A percentile compares a stretch with the other conserved stretches of the same genome.
These are phyloP conservation scores for Stenocarpella maydis DNA, from an alignment of 2,329 filamentous ascomycete species.

Conservation along the genomic window DNA sequence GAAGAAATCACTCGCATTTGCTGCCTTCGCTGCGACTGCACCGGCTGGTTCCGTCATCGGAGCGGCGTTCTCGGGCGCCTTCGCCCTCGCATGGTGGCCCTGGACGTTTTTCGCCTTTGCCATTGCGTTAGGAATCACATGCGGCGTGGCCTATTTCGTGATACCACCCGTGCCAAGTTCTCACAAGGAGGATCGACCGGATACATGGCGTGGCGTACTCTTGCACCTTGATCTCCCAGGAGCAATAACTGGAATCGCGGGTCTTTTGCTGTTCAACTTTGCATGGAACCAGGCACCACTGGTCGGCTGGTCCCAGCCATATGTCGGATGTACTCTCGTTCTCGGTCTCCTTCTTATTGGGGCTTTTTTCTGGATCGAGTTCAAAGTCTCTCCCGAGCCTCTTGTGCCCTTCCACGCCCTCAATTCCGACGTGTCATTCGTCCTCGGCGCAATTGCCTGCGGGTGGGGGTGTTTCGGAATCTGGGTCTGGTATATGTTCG, in stretches of 20 bases:
- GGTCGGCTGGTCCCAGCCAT: constrained; percentile 59
- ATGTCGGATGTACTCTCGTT: constrained; percentile 60
- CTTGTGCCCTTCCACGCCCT: constrained; percentile 65
- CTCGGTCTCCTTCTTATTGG: constrained; percentile 58
- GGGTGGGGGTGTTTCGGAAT: constrained; percentile 65
- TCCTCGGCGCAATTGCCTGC: constrained; percentile 61
- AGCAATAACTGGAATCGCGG: constrained; percentile 52
- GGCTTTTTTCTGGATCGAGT: constrained; percentile 61
- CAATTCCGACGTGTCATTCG: constrained; percentile 59
- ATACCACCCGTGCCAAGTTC: constrained; percentile 36
- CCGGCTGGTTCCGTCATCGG: constrained; percentile 40
- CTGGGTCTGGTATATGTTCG: constrained; percentile 60
- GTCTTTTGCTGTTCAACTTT: constrained; percentile 64
- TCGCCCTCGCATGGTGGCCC: constrained; percentile 44
- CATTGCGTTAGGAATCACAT: constrained; percentile 37
- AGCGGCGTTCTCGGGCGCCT: constrained; percentile 43
- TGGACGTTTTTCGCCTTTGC: constrained; percentile 44
- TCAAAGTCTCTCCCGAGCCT: constrained; percentile 54
- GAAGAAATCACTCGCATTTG: constrained; percentile 47
- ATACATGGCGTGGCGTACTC: constrained; percentile 24
- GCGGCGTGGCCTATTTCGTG: constrained; percentile 38
- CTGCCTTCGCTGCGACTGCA: constrained; percentile 47
- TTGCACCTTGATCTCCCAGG: constrained; percentile 41
- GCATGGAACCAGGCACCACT: constrained; percentile 67
- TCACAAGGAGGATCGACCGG: constrained; percentile 7